Conservation (phyloP, 1,284 basidiomycete species). For the Bothia castanella region DNA sequence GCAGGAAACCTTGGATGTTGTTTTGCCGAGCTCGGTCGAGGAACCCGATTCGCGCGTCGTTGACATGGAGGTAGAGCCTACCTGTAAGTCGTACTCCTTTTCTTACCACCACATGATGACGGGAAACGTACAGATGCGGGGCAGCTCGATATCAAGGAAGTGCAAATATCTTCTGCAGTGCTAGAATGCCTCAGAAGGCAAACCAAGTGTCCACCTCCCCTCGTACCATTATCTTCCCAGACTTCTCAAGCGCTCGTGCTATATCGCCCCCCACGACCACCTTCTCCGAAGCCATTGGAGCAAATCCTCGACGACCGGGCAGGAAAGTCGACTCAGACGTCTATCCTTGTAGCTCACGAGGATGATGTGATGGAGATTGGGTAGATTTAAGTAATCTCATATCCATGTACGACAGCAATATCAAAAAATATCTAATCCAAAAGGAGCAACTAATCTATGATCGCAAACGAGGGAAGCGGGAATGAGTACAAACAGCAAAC, state of each 20-base stretch:
- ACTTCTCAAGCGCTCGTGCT: slow-evolving; percentile 55
- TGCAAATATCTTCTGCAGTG: slow-evolving; percentile 40
- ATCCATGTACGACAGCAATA: slow-evolving; percentile 6
- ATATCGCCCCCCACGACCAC: slow-evolving; percentile 44
- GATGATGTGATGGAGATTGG: slow-evolving; percentile 65
- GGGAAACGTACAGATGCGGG: slow-evolving; percentile 46
- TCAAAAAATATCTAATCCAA: slow-evolving; percentile 22
- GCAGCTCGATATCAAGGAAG: slow-evolving; percentile 23
- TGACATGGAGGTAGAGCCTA: slow-evolving; percentile 64
- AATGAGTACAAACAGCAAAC: slow-evolving; percentile 8
- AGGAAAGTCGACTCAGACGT: too few relatives aligned
- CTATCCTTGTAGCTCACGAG: slow-evolving; percentile 20
- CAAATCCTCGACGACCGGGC: not conserved
- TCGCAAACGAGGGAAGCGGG: slow-evolving; percentile 1
- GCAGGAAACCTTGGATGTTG: slow-evolving; percentile 18
- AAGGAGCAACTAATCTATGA: slow-evolving; percentile 23
- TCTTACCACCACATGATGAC: not conserved
- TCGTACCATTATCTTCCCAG: slow-evolving; percentile 20
- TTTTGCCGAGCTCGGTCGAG: slow-evolving; percentile 43
- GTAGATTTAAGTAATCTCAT: slow-evolving; percentile 11
- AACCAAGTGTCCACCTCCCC: slow-evolving; percentile 14
- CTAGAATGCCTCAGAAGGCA: slow-evolving; percentile 44
- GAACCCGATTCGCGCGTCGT: slow-evolving; percentile 42
- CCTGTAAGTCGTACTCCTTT: slow-evolving; percentile 14
- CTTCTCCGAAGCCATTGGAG: slow-evolving; percentile 17